Base-by-base conservation (phyloP, 306 rosid genomes). In the Morella rubra region DNA sequence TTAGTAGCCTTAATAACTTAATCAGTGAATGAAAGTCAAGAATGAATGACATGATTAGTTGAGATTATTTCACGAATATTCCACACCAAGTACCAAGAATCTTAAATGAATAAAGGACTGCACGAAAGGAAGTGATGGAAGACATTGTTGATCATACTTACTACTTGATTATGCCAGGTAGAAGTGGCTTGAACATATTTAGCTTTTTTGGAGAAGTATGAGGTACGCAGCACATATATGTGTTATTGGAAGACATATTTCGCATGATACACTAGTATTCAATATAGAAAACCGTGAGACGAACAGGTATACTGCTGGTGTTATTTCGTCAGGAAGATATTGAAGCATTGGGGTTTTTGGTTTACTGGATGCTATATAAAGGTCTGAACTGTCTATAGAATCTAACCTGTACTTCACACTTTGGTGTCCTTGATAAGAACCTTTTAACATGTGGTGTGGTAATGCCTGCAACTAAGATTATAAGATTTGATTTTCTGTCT, bases 161-260 rank as follows among this genome's bases (percentile, higher is more conserved):
- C 37, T 62, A 41, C 46, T 66, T 42, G 22, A 42, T 16, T 49
- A 74, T 24, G 44, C 42, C 12, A 61, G 52, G 52, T 18, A 42
- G 73, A 56, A 15, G 53, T 54, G 40, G 45, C 13, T 66, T 72
- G 45, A 6, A 51, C 42, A 8, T 67, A 15, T 19, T 32, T 69
- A 37, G 41, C 59, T 73, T 81, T 44, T 75, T 74, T 41, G 50
- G 51, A 58, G 24, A 45, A 60, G 15, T 24, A 66, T n/a, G 49
- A 44, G 50, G 32, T 10, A 41, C 20, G 19, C 49, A 66, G 13
- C 49, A 65, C 50, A 41, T 12, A 27, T 7, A 3, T 42, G 27
- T 49, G 15, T 65, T 65, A 9, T 5, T 65, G 7, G n/a, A 9
- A 8, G 50, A 65, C 46, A 15, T 0, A 32, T 42, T 18, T 65